Conservation (phyloP, 176 grass and related monocot genomes). For the Miscanthus lutarioriparius region DNA sequence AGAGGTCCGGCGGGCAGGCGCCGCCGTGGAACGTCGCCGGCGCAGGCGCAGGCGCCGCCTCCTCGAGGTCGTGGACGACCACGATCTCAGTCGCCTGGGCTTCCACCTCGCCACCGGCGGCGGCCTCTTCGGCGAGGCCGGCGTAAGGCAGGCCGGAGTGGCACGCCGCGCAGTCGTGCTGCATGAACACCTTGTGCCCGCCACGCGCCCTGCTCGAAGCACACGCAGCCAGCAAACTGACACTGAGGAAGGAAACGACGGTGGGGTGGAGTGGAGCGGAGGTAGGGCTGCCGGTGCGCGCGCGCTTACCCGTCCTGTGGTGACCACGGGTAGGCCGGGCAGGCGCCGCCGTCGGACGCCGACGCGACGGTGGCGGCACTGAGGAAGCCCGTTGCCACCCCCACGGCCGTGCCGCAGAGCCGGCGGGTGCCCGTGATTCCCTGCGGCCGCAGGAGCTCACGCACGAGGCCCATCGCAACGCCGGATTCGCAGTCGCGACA, state of each 20-base stretch:
- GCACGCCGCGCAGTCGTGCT: slow-evolving; percentile 64
- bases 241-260: background rate
- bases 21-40: background rate
- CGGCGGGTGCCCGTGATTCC: background rate
- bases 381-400: background rate
- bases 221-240: background rate
- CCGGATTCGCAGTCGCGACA: background rate
- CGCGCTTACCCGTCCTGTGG: slow-evolving; percentile 45
- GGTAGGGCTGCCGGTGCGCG: background rate
- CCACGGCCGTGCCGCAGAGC: background rate
- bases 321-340: slow-evolving; percentile 61
- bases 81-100: slow-evolving; percentile 44
- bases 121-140: background rate
- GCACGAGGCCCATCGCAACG: background rate
- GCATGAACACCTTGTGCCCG: slow-evolving; percentile 58
- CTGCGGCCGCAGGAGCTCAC: background rate
- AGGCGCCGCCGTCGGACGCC: background rate
- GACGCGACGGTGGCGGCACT: slow-evolving; percentile 31
- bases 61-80: slow-evolving; percentile 12
- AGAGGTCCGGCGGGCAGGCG: slow-evolving; percentile 22
- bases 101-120: background rate
- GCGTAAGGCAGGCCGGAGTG: slow-evolving; percentile 60
- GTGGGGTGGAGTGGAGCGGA: background rate
- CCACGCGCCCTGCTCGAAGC: slow-evolving; percentile 25
- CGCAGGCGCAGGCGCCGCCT: background rate